Evolutionary conservation across 495 filamentous ascomycete genomes (phyloP), one percentile per base, ranked within the genome.

Genomic region (Cenococcum geophilum): DNA sequence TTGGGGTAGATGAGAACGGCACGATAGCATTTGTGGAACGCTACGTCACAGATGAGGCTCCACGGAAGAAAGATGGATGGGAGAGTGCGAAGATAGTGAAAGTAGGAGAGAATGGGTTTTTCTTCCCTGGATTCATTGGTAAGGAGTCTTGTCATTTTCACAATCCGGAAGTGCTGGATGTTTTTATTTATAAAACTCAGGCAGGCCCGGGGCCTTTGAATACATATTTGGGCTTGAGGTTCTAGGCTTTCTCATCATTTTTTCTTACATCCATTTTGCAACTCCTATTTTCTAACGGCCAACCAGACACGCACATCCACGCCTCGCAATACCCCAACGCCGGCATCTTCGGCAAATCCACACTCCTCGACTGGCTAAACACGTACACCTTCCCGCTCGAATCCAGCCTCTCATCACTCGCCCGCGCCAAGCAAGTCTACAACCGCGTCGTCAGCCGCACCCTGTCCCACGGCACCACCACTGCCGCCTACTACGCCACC

Each of bases 321-420:
- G 92, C 92, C 49, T 82, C 90, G 0, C 92, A 97, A 77, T 93
- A 95, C 70, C 91, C 92, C 58, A 97, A 97, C 67, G 78, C 82
- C 6, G 92, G 92, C 54, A 84, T 97, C 66, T 97, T 97, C 70
- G 92, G 92, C 71, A 88, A 86, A 52, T 84, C 86, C 2, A 95
- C 91, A 18, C 83, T 98, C 47, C 82, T 98, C 22, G 83, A 89
- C 74, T 98, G 92, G 92, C 81, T 98, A 5, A 78, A 91, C 63
- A 89, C 78, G 4, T 98, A 98, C 76, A 98, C 92, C n/a, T 98
- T 95, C 74, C 92, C 92, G 0, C 80, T 95, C 58, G 92, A 97
- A 74, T 77, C 83, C 12, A 88, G 86, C 18, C 81, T 96, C 58
- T 68, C 74, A 4, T 70, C 52, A 67, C 77, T 78, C 63, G 67